Evolutionary conservation across 2,329 filamentous ascomycete genomes (phyloP).

Genomic region (Biscogniauxia mediterranea): DNA sequence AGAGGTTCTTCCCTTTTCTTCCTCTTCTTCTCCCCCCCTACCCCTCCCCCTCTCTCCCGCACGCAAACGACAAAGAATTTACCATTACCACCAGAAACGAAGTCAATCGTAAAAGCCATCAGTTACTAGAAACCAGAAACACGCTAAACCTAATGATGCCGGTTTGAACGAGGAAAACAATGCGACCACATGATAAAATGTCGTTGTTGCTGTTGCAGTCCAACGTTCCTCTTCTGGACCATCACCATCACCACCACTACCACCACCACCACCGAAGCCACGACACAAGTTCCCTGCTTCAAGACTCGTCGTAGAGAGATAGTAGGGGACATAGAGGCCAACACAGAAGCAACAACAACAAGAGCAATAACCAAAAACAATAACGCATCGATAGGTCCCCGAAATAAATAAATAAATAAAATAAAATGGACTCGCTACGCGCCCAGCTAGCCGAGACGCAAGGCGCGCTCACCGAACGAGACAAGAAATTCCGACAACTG

Average conservation of each 20-base stretch:
- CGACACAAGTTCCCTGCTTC: too few relatives aligned
- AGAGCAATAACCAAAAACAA: too few relatives aligned
- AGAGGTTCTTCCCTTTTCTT: neutral
- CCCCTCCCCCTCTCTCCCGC: neutral
- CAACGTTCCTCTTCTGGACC: neutral
- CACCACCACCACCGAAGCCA: too few relatives aligned
- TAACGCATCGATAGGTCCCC: too few relatives aligned
- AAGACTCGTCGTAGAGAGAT: too few relatives aligned
- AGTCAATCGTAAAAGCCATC: neutral
- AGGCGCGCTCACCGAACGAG: slow-evolving; percentile 25
- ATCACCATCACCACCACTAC: neutral
- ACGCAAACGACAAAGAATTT: neutral
- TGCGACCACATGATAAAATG: neutral
- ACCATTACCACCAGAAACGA: neutral
- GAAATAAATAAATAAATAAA: neutral
- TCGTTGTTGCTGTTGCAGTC: neutral
- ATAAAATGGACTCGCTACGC: slow-evolving; percentile 28
- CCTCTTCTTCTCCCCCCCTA: neutral
- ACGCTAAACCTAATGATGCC: neutral
- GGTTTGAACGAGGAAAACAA: neutral
- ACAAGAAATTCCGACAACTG: slow-evolving; percentile 24
- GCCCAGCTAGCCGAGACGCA: slow-evolving; percentile 27
- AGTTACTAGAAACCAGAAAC: neutral
- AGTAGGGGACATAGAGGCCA: too few relatives aligned
- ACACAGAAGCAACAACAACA: too few relatives aligned